Conservation (phyloP, 1,139 yeast species). For the Meyerozyma sp. region DNA sequence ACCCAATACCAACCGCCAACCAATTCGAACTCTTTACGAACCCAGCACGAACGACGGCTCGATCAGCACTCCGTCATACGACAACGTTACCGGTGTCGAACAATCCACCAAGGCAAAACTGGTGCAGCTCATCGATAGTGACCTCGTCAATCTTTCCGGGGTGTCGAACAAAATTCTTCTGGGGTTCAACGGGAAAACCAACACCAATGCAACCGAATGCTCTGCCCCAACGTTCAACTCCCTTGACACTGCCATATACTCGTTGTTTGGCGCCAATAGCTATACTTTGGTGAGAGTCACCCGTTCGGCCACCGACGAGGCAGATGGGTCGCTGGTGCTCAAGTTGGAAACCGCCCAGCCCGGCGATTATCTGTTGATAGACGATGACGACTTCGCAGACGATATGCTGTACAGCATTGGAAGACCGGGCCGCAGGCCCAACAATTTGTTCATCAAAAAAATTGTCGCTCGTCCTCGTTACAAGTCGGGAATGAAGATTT, state of each 20-base stretch:
- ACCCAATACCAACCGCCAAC: conserved; percentile 22
- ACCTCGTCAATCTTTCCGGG: conserved; percentile 30
- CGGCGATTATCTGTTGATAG: conserved; percentile 46
- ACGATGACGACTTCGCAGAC: conserved; percentile 40
- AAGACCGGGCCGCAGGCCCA: conserved; percentile 33
- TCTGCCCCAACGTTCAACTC: conserved; percentile 35
- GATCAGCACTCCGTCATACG: conserved; percentile 11
- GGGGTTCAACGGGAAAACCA: conserved; percentile 16
- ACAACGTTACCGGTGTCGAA: conserved; percentile 13
- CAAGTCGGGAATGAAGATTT: conserved; percentile 46
- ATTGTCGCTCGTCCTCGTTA: conserved; percentile 49
- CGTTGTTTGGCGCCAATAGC: conserved; percentile 34
- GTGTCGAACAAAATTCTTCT: conserved; percentile 33
- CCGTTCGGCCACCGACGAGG: conserved; percentile 48
- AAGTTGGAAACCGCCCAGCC: conserved; percentile 53
- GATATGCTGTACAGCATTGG: conserved; percentile 40
- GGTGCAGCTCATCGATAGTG: conserved; percentile 32
- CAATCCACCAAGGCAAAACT: conserved; percentile 12
- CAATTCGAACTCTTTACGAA: conserved; percentile 1
- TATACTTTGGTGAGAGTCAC: conserved; percentile 48
- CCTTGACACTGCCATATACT: conserved; percentile 41
- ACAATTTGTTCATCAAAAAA: conserved; percentile 40
- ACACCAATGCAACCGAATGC: conserved; percentile 4
- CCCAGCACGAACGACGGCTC: conserved; percentile 4
- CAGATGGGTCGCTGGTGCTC: conserved; percentile 44